A percentile compares a stretch with the other conserved stretches of the same genome.
These are phyloP conservation scores for Exserohilum turcica DNA, from an alignment of 2,329 filamentous ascomycete genomes.

Conservation along the genomic window DNA sequence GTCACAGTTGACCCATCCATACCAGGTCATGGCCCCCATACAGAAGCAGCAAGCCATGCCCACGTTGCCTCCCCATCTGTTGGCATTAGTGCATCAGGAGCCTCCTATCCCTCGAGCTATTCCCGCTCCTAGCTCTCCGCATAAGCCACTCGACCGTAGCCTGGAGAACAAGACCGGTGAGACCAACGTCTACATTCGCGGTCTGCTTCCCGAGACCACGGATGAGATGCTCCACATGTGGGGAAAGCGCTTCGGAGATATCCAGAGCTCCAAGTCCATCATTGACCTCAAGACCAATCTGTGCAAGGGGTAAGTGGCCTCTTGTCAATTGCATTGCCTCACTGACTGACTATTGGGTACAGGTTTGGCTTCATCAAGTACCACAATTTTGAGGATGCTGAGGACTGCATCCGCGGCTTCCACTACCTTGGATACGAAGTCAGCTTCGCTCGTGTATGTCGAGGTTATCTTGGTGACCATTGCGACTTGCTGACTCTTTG, in stretches of 20 bases:
- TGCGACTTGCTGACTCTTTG: conserved; percentile 20
- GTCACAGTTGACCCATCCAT: conserved; percentile 53
- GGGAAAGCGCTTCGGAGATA: conserved; percentile 85
- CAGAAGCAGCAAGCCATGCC: conserved; percentile 45
- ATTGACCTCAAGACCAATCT: conserved; percentile 91
- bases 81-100: conserved; percentile 64
- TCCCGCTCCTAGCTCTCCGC: conserved; percentile 82
- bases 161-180: conserved; percentile 94
- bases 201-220: conserved; percentile 91
- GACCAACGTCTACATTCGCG: conserved; percentile 97
- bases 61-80: conserved; percentile 53
- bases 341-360: conserved; percentile 15
- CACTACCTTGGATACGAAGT: conserved; percentile 95
- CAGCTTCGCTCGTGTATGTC: conserved; percentile 84
- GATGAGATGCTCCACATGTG: conserved; percentile 86
- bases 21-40: conserved; percentile 50
- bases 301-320: conserved; percentile 80
- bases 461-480: not conserved
- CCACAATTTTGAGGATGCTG: conserved; percentile 81
- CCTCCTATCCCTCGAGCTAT: conserved; percentile 86
- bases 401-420: conserved; percentile 95
- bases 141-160: conserved; percentile 91
- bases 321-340: not conserved
- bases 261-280: conserved; percentile 97
- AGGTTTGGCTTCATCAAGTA: conserved; percentile 99